Base-by-base conservation (phyloP, 352 stramenopile genomes). In the Phytophthora fragariaefolia region DNA sequence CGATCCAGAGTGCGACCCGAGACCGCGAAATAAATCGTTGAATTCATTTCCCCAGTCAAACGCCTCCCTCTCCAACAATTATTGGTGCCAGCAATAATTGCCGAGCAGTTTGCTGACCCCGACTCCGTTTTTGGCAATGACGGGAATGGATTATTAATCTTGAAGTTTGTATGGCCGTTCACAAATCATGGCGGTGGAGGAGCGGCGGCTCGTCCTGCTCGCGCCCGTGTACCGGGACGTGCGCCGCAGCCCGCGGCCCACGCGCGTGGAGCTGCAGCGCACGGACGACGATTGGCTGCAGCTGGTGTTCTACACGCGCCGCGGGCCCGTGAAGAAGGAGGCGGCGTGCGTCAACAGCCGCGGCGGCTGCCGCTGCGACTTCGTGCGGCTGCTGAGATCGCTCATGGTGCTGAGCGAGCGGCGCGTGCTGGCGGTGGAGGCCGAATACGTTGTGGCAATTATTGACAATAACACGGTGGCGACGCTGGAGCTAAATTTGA, bases 371-470 rank as follows among this genome's bases (percentile, higher is more conserved):
- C 80, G 63, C 23, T 90, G 81, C 60, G 58, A 76, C 40, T 87
- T 75, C 69, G 66, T 74, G 49, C 71, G 72, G 3, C 54, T 90
- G 20, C 53, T 90, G 34, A 56, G 57, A 28, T 63, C 50, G 18
- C 40, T 87, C 24, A 56, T 88, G 40, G 71, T 83, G 65, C 62
- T 87, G n/a, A 63, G 56, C 2, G 75, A 85, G 66, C 56, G 58
- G 43, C 51, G 61, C 13, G 49, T 79, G 43, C 24, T 90, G 10
- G 48, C 23, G 3, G 30, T 88, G 26, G 55, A 64, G 8, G 63
- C 57, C 40, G 75, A 72, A 30, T 90, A 90, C 60, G 68, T 72
- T 5, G 54, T 81, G 12, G 30, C 17, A 36, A 66, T 4, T 36
- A 61, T 55, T 26, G 45, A 62, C 17, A 9, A 46, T 13, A 24